Percentiles rank a stretch among this genome's conserved stretches.
These are phyloP conservation scores for Dissophora ornata DNA, from an alignment of 192 early-diverging fungal species.

Conservation along the genomic window DNA sequence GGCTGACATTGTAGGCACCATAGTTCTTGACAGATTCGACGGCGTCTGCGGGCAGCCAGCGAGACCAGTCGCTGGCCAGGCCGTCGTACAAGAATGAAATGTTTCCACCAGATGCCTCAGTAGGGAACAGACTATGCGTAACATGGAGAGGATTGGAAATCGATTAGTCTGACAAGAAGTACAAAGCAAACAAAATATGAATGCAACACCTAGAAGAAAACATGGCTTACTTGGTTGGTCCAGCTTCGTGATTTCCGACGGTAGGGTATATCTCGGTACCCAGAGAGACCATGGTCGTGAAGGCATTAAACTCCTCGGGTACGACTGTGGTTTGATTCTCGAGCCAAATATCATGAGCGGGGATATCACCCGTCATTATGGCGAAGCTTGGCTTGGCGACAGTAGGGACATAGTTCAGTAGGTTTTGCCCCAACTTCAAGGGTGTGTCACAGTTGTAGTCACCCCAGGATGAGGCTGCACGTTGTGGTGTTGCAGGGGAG, in stretches of 20 bases:
- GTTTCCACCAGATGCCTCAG: constrained; percentile 21
- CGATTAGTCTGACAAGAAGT: too few species aligned
- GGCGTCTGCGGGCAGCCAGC: constrained; percentile 53
- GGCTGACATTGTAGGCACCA: constrained; percentile 57
- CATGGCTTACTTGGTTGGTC: constrained; percentile 65
- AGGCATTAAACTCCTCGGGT: background rate
- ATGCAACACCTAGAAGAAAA: too few species aligned
- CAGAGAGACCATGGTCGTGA: constrained; percentile 3
- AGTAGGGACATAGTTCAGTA: constrained; percentile 45
- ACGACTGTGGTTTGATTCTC: constrained; percentile 9
- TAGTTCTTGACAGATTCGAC: constrained; percentile 35
- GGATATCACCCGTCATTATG: constrained; percentile 63
- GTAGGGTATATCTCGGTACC: constrained; percentile 46
- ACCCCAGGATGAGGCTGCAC: constrained; percentile 44
- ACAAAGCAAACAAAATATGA: too few species aligned
- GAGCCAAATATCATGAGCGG: constrained; percentile 40
- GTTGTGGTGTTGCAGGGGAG: constrained; percentile 33
- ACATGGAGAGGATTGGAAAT: too few species aligned
- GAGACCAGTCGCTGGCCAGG: constrained; percentile 53
- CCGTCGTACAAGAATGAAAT: constrained; percentile 58
- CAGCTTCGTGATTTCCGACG: constrained; percentile 65
- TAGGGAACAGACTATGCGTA: constrained; percentile 31
- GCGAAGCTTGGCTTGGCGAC: constrained; percentile 44
- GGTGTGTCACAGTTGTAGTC: constrained; percentile 62
- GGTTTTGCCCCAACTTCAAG: constrained; percentile 49